Percentiles rank a stretch among this genome's conserved stretches.
Conservation (phyloP, 257 asterid genomes). For the Nicotiana attenuata region DNA sequence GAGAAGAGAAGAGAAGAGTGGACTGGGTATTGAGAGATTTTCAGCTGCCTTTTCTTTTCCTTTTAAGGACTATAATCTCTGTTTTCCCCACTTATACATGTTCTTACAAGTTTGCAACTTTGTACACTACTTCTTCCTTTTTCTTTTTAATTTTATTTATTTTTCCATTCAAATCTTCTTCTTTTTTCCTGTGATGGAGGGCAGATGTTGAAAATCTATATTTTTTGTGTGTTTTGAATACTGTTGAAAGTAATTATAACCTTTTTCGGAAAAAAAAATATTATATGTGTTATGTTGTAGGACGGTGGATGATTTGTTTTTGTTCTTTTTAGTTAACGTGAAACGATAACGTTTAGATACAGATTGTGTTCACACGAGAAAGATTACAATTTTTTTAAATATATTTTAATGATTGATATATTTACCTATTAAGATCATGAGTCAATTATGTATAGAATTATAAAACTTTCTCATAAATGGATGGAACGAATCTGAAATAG, state of each 20-base stretch:
- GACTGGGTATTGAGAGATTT: background rate
- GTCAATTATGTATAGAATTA: background rate
- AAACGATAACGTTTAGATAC: background rate
- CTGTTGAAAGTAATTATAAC: background rate
- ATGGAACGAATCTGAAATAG: background rate
- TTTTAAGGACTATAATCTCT: no score
- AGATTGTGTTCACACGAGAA: background rate
- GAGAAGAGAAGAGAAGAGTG: background rate
- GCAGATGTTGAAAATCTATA: background rate
- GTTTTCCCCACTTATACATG: background rate
- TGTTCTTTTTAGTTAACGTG: background rate
- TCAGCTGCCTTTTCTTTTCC: background rate
- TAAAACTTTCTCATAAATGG: background rate
- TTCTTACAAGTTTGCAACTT: background rate
- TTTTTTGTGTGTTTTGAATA: background rate
- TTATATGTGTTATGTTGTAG: background rate
- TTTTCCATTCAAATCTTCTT: no score
- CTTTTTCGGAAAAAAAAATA: background rate
- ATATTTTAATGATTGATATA: background rate
- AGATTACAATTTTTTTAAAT: background rate
- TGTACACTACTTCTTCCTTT: background rate
- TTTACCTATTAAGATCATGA: background rate
- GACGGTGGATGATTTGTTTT: background rate
- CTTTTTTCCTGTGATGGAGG: background rate
- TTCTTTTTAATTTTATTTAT: no score